Evolutionary conservation across 1,139 yeast species (phyloP), one percentile per base, ranked within the genome.

Genomic region (Tardiomyces blankii): DNA sequence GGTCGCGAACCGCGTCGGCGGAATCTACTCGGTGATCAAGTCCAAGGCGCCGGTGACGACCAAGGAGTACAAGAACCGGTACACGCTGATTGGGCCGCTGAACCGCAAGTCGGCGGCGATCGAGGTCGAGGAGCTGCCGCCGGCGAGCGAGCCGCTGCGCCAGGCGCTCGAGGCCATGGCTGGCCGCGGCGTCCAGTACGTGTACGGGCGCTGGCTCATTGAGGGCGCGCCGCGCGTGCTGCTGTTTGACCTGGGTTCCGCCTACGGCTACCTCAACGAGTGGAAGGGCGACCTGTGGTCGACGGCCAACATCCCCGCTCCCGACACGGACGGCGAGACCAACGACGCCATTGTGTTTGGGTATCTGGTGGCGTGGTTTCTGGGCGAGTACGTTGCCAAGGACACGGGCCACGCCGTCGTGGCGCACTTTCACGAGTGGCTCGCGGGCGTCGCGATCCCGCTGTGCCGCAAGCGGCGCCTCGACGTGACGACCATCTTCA

Each of bases 351-450:
- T 91, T 53, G 71, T 91, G 54, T 72, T 91, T 57, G 98, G 98
- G 30, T 91, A 91, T 66, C 68, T 88, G 52, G 95, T 88, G 35
- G 95, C 97, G 1, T 91, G 98, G 98, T 89, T 91, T 65, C 72
- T 91, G 53, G 98, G 98, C 14, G 97, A 91, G 64, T 76, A 86
- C 64, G 88, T 86, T 13, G 80, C 75, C 61, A 78, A 80, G 56
- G 96, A 91, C 63, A 75, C 78, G 35, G 82, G 82, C 46, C 77
- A 88, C 53, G 96, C 97, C 1, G 89, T 91, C 45, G 81, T 91
- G 54, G 84, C 94, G 48, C 98, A 91, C 62, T 88, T 86, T 67
- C 98, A 91, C 67, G 98, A 91, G 67, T 91, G 98, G 98, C 74
- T 91, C 47, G 97, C 98, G 1, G 97, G 97, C 56, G 87, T 91